A percentile compares a stretch with the other conserved stretches of the same genome.
phyloP scores from a whole-genome alignment of 2,329 filamentous ascomycete genomes.

The Diaporthe longicolla region DNA sequence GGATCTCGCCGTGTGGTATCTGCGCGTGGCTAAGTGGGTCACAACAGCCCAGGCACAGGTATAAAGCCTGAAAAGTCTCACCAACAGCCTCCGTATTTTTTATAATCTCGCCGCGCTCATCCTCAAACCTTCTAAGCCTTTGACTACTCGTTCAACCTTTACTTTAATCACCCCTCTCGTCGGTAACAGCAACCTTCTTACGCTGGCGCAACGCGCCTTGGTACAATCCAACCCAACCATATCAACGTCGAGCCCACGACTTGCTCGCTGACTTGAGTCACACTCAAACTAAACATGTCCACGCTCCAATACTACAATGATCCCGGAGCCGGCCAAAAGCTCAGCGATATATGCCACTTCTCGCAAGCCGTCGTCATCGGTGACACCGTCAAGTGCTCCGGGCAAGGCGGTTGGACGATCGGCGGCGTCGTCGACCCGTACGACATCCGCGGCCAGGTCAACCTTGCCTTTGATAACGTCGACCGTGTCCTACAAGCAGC shows the following conservation, averaged over 20 bases:
- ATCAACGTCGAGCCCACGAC: background rate
- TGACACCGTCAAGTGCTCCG: constrained; percentile 7
- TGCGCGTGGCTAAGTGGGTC: background rate
- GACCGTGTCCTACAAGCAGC: background rate
- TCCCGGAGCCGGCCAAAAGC: background rate
- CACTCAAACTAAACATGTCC: background rate
- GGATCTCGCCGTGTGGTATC: background rate
- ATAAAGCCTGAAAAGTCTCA: constrained; percentile 1
- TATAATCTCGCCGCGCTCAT: background rate
- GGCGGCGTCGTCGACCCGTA: constrained; percentile 18
- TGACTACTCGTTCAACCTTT: background rate
- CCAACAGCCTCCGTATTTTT: no score
- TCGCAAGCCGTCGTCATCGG: constrained; percentile 1
- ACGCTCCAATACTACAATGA: constrained; percentile 2
- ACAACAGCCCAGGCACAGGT: background rate
- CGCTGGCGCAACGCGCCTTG: background rate
- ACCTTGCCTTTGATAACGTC: constrained; percentile 18
- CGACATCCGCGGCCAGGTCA: constrained; percentile 15
- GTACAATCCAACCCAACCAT: background rate
- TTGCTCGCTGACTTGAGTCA: background rate
- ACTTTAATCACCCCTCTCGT: background rate
- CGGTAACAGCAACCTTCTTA: background rate
- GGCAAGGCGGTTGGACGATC: background rate
- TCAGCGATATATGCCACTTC: constrained; percentile 18
- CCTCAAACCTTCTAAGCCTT: background rate